Evolutionary conservation across 2,329 filamentous ascomycete species (phyloP).

Genomic region (Pseudocercospora vitis): DNA sequence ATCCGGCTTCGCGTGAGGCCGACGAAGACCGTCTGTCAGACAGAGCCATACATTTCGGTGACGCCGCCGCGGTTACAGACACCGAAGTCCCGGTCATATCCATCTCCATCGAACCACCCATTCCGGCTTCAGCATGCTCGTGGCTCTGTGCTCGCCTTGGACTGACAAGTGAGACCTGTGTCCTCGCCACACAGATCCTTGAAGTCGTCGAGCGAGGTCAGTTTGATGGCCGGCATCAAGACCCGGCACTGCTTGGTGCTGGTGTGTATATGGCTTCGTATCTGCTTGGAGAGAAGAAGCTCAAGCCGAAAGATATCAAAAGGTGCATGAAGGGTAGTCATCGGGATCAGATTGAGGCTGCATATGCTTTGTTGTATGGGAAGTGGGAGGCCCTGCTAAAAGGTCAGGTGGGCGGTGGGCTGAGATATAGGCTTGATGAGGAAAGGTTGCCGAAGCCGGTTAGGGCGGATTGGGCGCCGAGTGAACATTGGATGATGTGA

Average conservation of each 20-base stretch:
- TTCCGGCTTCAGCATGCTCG: background rate
- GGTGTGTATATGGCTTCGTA: background rate
- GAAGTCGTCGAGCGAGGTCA: background rate
- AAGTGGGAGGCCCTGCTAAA: background rate
- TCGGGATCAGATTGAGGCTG: background rate
- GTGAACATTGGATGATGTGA: slow-evolving; percentile 7
- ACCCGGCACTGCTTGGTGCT: background rate
- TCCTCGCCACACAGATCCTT: background rate
- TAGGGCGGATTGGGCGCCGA: background rate
- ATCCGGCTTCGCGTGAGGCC: background rate
- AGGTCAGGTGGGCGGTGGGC: background rate
- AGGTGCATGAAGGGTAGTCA: background rate
- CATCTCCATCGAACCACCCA: background rate
- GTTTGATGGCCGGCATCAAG: background rate
- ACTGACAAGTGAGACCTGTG: background rate
- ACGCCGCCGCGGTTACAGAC: background rate
- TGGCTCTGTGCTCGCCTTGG: background rate
- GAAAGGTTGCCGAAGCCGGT: background rate
- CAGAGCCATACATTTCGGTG: background rate
- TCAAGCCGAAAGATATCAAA: background rate
- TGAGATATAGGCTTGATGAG: background rate
- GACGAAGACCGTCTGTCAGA: background rate
- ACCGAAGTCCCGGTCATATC: background rate
- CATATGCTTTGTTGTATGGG: background rate
- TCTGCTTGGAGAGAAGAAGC: background rate